Conservation (phyloP, 2,329 filamentous ascomycete genomes). For the Fonsecaea monophora region DNA sequence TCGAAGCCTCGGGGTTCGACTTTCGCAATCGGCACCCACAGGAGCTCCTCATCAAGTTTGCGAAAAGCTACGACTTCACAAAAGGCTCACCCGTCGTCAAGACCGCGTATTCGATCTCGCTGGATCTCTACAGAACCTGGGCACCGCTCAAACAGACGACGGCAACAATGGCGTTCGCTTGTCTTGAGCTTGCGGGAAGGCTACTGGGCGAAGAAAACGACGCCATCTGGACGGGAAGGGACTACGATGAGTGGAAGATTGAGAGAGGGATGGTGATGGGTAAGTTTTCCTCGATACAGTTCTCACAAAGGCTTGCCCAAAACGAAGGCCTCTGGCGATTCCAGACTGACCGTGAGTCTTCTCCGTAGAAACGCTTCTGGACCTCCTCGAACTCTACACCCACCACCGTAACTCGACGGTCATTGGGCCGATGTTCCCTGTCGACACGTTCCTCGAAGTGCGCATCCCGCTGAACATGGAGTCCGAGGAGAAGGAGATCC, state of each 20-base stretch:
- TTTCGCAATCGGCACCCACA: conserved; percentile 90
- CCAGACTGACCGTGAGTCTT: not conserved
- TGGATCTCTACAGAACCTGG: conserved; percentile 93
- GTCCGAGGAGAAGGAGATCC: conserved; percentile 66
- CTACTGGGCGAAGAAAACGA: conserved; percentile 64
- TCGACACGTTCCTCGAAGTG: conserved; percentile 81
- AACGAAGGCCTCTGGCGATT: not conserved
- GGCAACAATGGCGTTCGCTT: conserved; percentile 81
- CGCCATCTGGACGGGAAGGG: conserved; percentile 54
- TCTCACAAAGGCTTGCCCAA: not conserved
- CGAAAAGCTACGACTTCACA: conserved; percentile 64
- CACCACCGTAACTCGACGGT: conserved; percentile 78
- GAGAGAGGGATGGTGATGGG: conserved; percentile 57
- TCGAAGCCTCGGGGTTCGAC: conserved; percentile 92
- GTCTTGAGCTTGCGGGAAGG: conserved; percentile 79
- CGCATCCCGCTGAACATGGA: conserved; percentile 88
- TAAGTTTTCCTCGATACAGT: conserved; percentile 40
- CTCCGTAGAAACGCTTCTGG: conserved; percentile 76
- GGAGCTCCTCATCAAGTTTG: conserved; percentile 80
- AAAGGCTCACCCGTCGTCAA: conserved; percentile 63
- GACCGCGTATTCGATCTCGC: conserved; percentile 79
- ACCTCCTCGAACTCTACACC: conserved; percentile 90
- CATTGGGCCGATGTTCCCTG: conserved; percentile 73
- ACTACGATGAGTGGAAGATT: conserved; percentile 59
- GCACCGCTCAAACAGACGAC: conserved; percentile 88